Evolutionary conservation across 768 basidiomycete genomes (phyloP), one percentile per base, ranked within the genome.

Genomic region (Hygrocybe coccinea): DNA sequence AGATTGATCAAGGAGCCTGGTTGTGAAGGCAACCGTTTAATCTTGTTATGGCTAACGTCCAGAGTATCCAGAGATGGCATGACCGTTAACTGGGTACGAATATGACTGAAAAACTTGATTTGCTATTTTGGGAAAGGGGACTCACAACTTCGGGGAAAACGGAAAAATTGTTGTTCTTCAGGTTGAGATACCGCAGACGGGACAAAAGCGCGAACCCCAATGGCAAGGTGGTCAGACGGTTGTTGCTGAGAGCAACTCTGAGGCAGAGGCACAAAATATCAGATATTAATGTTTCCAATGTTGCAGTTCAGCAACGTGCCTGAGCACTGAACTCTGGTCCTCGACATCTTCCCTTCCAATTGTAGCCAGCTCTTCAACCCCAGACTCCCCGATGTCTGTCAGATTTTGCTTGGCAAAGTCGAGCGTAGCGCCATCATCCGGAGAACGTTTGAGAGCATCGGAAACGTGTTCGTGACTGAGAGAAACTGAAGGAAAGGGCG

Each of bases 11-110:
- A 79, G 5, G 84, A 80, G 5, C 94, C 94, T 15, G 94, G 89
- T 57, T 85, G 79, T 3, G 80, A 71, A 10, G 97, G 97, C 19
- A 98, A 74, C 48, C 77, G 74, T 67, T 81, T 85, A 62, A 99
- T 82, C 71, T 86, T 91, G 74, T 99, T 99, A 60, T 90, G 85
- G 60, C 91, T 94, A 41, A 99, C 80, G 69, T 99, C 97, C 59
- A 99, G 75, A 56, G 94, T 95, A 71, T 99, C 95, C 53, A 99
- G 78, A 5, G 87, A 86, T 2, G 87, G 83, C 74, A 98, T 84
- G 15, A 83, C 74, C 44, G 89, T 91, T 43, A 97, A 77, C 94
- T 95, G 58, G 14, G 45, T 46, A 14, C 22, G 46, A 57, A 6
- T 53, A 55, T 38, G 59, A 50, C 17, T 55, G 35, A 24, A 14